A percentile compares a stretch with the other conserved stretches of the same genome.
phyloP scores from a whole-genome alignment of 345 rosid species.

The Hypericum perforatum region DNA sequence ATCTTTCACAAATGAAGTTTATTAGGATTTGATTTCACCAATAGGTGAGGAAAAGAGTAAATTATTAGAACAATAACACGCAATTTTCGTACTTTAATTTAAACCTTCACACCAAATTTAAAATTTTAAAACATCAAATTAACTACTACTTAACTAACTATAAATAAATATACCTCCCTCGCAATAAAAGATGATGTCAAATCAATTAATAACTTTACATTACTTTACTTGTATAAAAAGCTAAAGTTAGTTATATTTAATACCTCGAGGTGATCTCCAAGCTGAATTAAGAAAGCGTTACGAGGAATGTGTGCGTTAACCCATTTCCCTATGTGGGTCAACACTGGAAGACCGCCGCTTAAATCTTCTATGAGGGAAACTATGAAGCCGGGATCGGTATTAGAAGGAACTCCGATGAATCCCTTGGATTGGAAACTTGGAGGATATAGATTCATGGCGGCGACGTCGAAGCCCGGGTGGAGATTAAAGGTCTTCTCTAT shows the following conservation, averaged over 20 bases:
- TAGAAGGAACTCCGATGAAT: conserved; percentile 2
- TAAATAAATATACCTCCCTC: too few relatives aligned
- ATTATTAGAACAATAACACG: too few relatives aligned
- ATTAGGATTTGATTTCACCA: too few relatives aligned
- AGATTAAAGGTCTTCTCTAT: conserved; percentile 5
- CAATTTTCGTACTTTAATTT: too few relatives aligned
- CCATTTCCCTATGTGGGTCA: conserved; percentile 5
- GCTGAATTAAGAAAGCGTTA: not conserved
- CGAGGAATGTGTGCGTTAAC: conserved; percentile 1
- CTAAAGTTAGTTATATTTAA: too few relatives aligned
- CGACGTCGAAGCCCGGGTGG: conserved; percentile 5
- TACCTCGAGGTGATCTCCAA: conserved; percentile 14
- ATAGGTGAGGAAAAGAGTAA: too few relatives aligned
- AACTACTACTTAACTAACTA: too few relatives aligned
- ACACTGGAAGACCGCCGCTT: conserved; percentile 3
- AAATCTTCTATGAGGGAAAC: conserved; percentile 6
- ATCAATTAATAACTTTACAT: conserved; percentile 4
- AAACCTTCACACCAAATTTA: too few relatives aligned
- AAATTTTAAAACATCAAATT: too few relatives aligned
- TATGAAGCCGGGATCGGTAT: conserved; percentile 1
- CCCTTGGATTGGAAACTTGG: not conserved
- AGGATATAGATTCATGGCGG: conserved; percentile 9
- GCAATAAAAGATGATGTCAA: not conserved
- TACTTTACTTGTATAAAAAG: not conserved
- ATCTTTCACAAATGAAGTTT: too few relatives aligned